A percentile compares a stretch with the other conserved stretches of the same genome.
Evolutionary conservation across 2,329 filamentous ascomycete species (phyloP).

Genomic region (Immersiporthe knoxdaviesiana): DNA sequence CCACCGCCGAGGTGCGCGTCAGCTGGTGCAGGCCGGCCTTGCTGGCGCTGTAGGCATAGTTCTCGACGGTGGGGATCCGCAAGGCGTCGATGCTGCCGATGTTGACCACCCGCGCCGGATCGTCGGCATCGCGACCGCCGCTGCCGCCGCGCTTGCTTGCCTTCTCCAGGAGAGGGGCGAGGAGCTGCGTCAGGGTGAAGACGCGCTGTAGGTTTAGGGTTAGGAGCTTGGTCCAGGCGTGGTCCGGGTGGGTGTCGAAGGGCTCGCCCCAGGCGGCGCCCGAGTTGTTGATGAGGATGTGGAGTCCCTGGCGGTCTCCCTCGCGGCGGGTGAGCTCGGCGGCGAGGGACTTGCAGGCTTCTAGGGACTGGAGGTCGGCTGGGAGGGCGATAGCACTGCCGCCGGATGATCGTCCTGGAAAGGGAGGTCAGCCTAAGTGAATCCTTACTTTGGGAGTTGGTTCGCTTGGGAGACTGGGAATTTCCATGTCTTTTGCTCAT

Average conservation of each 20-base stretch:
- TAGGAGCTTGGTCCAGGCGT: constrained; percentile 61
- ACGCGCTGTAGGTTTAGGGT: constrained; percentile 71
- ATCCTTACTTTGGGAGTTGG: background rate
- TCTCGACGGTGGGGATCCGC: constrained; percentile 61
- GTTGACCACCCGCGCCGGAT: constrained; percentile 64
- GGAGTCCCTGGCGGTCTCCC: constrained; percentile 44
- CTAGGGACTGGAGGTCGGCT: constrained; percentile 65
- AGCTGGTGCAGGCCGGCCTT: constrained; percentile 70
- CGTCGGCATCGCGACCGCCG: constrained; percentile 38
- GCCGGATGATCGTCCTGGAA: constrained; percentile 33
- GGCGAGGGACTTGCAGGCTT: constrained; percentile 58
- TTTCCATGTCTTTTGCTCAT: no score
- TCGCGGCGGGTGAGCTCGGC: constrained; percentile 54
- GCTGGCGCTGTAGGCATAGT: constrained; percentile 61
- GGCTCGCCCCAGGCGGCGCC: constrained; percentile 67
- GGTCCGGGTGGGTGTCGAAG: constrained; percentile 62
- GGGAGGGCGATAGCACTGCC: constrained; percentile 61
- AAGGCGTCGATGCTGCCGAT: constrained; percentile 68
- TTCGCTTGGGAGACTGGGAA: background rate
- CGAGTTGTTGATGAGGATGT: constrained; percentile 69
- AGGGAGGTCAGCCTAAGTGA: background rate
- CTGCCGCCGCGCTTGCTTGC: constrained; percentile 35
- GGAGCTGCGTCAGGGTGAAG: constrained; percentile 66
- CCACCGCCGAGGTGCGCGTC: constrained; percentile 60
- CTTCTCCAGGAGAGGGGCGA: constrained; percentile 61